A percentile compares a stretch with the other conserved stretches of the same genome.
Conservation (phyloP, 2,329 filamentous ascomycete species). For the Fulvia fulva region DNA sequence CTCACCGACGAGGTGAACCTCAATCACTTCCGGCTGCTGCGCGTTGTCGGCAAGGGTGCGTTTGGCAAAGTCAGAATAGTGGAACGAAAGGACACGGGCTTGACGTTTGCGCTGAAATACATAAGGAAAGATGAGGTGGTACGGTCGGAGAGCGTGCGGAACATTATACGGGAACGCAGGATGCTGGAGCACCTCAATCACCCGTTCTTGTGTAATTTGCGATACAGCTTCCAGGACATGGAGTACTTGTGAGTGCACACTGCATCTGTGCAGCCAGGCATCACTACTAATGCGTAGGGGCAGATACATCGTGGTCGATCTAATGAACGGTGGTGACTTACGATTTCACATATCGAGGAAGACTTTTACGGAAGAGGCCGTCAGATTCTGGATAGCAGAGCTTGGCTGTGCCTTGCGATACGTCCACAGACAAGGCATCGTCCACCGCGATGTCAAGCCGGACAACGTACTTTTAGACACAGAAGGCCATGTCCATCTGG, state of each 20-base stretch:
- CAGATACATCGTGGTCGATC: constrained; percentile 87
- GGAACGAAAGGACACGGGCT: constrained; percentile 88
- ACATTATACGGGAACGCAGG: constrained; percentile 93
- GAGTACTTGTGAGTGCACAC: constrained; percentile 78
- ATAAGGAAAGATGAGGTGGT: constrained; percentile 99
- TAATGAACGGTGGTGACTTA: constrained; percentile 96
- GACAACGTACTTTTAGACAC: constrained; percentile 86
- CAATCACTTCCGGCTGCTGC: constrained; percentile 91
- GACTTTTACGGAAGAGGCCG: constrained; percentile 94
- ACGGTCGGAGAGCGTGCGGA: constrained; percentile 93
- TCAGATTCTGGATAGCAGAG: constrained; percentile 95
- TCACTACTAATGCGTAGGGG: constrained; percentile 12
- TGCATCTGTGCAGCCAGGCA: constrained; percentile 16
- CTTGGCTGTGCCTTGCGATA: constrained; percentile 87
- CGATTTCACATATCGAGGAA: constrained; percentile 97
- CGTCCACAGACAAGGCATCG: constrained; percentile 79
- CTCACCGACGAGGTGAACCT: constrained; percentile 95
- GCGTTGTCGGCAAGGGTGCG: constrained; percentile 94
- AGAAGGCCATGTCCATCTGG: constrained; percentile 92
- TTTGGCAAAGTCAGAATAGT: constrained; percentile 99
- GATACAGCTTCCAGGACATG: constrained; percentile 98
- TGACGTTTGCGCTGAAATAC: constrained; percentile 96
- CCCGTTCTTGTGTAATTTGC: constrained; percentile 95
- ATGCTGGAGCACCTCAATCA: constrained; percentile 99
- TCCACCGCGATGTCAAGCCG: constrained; percentile 87